These are phyloP conservation scores for Neonectria coccinea DNA, from an alignment of 2,329 filamentous ascomycete species.

Conservation along the genomic window DNA sequence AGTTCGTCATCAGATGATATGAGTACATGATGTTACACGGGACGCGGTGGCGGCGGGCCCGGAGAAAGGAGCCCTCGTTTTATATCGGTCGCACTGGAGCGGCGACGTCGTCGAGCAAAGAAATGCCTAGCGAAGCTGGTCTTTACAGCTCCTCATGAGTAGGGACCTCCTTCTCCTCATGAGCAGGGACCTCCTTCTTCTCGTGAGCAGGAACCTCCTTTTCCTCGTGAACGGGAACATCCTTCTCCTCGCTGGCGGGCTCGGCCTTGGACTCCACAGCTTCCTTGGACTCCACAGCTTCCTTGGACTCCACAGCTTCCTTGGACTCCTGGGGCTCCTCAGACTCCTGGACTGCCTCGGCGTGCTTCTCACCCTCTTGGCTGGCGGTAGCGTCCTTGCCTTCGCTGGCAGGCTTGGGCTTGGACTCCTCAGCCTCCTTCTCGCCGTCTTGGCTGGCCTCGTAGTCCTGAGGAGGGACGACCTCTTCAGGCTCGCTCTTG, in stretches of 20 bases:
- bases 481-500: slow-evolving; percentile 52
- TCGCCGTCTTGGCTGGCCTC: slow-evolving; percentile 68
- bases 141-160: slow-evolving; percentile 26
- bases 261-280: slow-evolving; percentile 59
- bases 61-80: background rate
- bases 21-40: slow-evolving; percentile 46
- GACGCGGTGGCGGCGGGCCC: slow-evolving; percentile 10
- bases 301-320: slow-evolving; percentile 52
- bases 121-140: background rate
- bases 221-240: slow-evolving; percentile 48
- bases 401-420: slow-evolving; percentile 73
- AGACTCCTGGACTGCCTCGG: slow-evolving; percentile 41
- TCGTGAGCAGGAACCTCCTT: slow-evolving; percentile 49
- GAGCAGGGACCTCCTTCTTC: slow-evolving; percentile 52
- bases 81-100: slow-evolving; percentile 14
- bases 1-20: slow-evolving; percentile 43
- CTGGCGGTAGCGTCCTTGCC: slow-evolving; percentile 66
- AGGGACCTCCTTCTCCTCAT: slow-evolving; percentile 65
- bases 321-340: slow-evolving; percentile 64
- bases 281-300: slow-evolving; percentile 58
- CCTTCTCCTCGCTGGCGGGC: slow-evolving; percentile 72
- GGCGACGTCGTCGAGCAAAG: background rate
- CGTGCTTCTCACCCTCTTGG: slow-evolving; percentile 47
- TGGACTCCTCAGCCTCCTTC: slow-evolving; percentile 65
- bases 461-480: slow-evolving; percentile 55